These are phyloP conservation scores for Globisporangium solare DNA, from an alignment of 352 stramenopile genomes.

Conservation along the genomic window DNA sequence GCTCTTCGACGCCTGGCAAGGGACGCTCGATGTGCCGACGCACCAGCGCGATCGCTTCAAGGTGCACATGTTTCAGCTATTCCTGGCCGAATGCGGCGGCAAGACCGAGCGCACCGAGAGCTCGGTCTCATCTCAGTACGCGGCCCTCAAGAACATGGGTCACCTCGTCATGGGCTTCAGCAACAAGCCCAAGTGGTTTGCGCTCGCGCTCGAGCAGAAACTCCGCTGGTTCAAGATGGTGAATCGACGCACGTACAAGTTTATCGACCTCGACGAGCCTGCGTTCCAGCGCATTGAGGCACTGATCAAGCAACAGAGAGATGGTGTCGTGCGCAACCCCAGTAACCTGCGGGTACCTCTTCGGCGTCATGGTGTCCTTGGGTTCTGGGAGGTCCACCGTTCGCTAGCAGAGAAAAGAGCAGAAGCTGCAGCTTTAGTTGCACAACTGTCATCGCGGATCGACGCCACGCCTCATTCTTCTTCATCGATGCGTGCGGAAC, in stretches of 20 bases:
- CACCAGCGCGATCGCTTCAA: constrained; percentile 14
- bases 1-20: constrained; percentile 16
- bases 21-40: constrained; percentile 11
- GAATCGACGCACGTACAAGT: constrained; percentile 16
- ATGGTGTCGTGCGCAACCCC: not conserved
- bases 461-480: no score
- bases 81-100: constrained; percentile 3
- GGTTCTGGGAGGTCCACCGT: no score
- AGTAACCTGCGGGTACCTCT: constrained; percentile 10
- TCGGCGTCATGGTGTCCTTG: not conserved
- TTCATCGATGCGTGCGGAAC: no score
- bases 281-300: constrained; percentile 6
- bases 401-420: not conserved
- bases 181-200: constrained; percentile 14
- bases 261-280: constrained; percentile 11
- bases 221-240: constrained; percentile 17
- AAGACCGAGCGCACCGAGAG: constrained; percentile 7
- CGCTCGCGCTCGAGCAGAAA: constrained; percentile 14
- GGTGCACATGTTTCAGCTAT: not conserved
- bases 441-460: no score
- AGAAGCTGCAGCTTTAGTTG: not conserved
- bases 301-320: constrained; percentile 9
- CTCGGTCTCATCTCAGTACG: constrained; percentile 14
- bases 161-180: constrained; percentile 14
- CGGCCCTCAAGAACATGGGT: constrained; percentile 14